A percentile compares a stretch with the other conserved stretches of the same genome.
Evolutionary conservation across 768 basidiomycete genomes (phyloP).

Genomic region (Boletus reticulatus): DNA sequence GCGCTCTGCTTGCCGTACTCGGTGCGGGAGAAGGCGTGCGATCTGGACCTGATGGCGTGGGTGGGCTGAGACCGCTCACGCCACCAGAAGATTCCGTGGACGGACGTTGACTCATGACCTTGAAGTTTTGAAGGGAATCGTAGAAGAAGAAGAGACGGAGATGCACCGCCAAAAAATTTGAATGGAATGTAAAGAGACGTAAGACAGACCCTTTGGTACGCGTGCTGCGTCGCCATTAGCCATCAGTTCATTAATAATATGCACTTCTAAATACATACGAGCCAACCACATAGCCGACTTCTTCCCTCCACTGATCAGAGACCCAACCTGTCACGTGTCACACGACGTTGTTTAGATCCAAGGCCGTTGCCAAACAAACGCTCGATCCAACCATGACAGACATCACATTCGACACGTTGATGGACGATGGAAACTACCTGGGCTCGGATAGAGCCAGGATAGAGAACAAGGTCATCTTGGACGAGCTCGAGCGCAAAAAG

Average conservation of each 20-base stretch:
- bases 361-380: conserved; percentile 37
- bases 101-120: conserved; percentile 30
- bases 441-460: conserved; percentile 72
- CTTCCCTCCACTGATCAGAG: no score
- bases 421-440: conserved; percentile 75
- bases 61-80: conserved; percentile 15
- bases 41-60: conserved; percentile 19
- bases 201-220: conserved; percentile 17
- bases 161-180: conserved; percentile 10
- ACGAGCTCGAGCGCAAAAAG: conserved; percentile 98
- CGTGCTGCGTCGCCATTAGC: background rate
- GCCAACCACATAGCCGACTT: background rate
- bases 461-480: conserved; percentile 85
- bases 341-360: conserved; percentile 29
- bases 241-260: no score
- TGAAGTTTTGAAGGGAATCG: conserved; percentile 6
- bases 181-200: conserved; percentile 24
- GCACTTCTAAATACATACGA: background rate
- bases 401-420: conserved; percentile 70
- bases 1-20: conserved; percentile 29
- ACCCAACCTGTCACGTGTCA: background rate
- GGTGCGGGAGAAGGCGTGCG: conserved; percentile 31
- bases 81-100: conserved; percentile 28
- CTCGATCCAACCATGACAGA: conserved; percentile 56
- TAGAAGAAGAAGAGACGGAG: background rate